Conservation (phyloP, 1,284 basidiomycete species). For the Microbotryomycetes sp. region DNA sequence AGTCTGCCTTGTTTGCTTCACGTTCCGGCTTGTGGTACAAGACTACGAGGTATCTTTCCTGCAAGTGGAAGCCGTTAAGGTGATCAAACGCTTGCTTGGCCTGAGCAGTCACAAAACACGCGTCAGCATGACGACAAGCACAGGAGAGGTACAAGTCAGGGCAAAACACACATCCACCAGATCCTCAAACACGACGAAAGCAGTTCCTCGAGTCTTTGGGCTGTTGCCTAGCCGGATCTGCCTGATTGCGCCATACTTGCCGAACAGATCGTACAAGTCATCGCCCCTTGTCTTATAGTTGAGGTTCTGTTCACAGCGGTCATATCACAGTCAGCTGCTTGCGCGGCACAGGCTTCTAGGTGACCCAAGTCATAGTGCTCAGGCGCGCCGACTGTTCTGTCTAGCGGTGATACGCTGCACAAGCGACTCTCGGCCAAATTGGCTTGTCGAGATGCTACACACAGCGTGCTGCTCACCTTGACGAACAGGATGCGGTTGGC, state of each 20-base stretch:
- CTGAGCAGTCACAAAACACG: slow-evolving; percentile 13
- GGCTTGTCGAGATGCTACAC: no score
- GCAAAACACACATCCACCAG: slow-evolving; percentile 39
- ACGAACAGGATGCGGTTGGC: slow-evolving; percentile 37
- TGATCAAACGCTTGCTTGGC: slow-evolving; percentile 89
- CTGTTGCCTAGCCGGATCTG: slow-evolving; percentile 92
- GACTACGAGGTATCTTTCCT: slow-evolving; percentile 92
- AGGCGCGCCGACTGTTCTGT: no score
- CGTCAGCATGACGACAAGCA: neutral
- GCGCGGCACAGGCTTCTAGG: neutral
- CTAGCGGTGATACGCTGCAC: no score
- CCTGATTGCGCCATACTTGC: slow-evolving; percentile 91
- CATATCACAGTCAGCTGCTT: slow-evolving; percentile 25
- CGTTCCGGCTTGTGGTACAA: slow-evolving; percentile 96
- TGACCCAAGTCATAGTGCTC: no score
- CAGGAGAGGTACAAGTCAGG: no score
- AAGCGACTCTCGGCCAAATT: no score
- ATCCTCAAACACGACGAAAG: slow-evolving; percentile 61
- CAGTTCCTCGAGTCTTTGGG: slow-evolving; percentile 87
- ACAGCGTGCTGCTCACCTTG: slow-evolving; percentile 20
- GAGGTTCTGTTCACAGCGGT: slow-evolving; percentile 57
- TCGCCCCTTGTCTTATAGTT: slow-evolving; percentile 87
- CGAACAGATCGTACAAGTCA: slow-evolving; percentile 94
- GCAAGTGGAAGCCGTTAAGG: slow-evolving; percentile 94
- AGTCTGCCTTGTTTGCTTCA: slow-evolving; percentile 87